Evolutionary conservation across 2,329 filamentous ascomycete genomes (phyloP).

Genomic region (Trichoderma endophyticum): DNA sequence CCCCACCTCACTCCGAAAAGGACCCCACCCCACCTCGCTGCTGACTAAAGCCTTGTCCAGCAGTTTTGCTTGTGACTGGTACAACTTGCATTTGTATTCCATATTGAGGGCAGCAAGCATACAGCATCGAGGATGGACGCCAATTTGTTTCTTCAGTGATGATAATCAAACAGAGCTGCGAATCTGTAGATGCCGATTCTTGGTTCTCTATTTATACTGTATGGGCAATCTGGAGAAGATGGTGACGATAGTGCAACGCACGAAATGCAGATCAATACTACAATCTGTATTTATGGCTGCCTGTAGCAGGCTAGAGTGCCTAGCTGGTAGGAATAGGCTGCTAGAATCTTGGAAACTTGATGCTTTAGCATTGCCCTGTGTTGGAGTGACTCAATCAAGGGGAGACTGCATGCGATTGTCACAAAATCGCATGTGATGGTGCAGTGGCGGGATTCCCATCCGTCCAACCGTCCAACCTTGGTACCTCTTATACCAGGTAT

Average conservation of each 20-base stretch:
- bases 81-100: background rate
- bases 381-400: background rate
- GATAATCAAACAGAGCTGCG: fast-evolving
- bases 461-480: background rate
- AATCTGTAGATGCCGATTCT: background rate
- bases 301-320: background rate
- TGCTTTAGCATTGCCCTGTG: background rate
- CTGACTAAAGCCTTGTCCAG: background rate
- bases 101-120: background rate
- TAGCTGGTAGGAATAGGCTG: background rate
- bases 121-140: background rate
- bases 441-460: background rate
- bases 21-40: background rate
- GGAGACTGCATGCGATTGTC: background rate
- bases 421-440: background rate
- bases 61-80: background rate
- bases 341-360: background rate
- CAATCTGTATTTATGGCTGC: background rate
- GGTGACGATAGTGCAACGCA: background rate
- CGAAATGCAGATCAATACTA: background rate
- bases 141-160: background rate
- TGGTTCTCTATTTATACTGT: background rate
- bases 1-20: background rate
- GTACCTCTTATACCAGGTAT: too few relatives aligned
- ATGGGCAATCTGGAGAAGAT: background rate